Evolutionary conservation across 768 basidiomycete genomes (phyloP).

Genomic region (Phlebiopsis flavidoalba): DNA sequence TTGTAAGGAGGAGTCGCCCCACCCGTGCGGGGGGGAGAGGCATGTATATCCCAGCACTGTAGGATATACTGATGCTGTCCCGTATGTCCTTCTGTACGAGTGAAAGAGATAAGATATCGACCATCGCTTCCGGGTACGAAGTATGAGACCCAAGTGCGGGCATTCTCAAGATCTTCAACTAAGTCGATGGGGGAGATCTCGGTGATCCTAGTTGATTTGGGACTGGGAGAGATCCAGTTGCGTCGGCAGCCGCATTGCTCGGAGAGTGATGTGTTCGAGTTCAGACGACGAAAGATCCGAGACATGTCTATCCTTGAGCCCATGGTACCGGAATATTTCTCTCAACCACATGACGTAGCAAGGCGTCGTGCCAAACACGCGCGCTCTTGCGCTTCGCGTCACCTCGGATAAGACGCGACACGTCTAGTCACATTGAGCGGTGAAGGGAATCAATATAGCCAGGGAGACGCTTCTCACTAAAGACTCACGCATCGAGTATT

Average conservation of each 20-base stretch:
- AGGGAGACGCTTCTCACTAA: background rate
- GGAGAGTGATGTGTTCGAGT: conserved; percentile 38
- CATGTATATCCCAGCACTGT: conserved; percentile 54
- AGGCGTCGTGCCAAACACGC: conserved; percentile 45
- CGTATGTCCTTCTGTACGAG: conserved; percentile 16
- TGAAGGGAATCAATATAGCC: no score
- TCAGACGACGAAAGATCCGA: conserved; percentile 34
- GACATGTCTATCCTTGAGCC: conserved; percentile 27
- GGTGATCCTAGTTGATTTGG: conserved; percentile 23
- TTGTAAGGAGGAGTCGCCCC: conserved; percentile 32
- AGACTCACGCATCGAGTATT: conserved; percentile 40
- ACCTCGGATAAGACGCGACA: conserved; percentile 37
- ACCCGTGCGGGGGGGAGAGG: conserved; percentile 36
- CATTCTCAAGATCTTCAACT: conserved; percentile 11
- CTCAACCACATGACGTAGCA: conserved; percentile 37
- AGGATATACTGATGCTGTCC: conserved; percentile 30
- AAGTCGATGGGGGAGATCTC: conserved; percentile 20
- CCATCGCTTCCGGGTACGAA: conserved; percentile 40
- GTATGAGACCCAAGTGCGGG: conserved; percentile 39
- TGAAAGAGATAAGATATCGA: conserved; percentile 45
- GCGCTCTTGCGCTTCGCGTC: conserved; percentile 41
- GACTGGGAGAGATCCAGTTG: conserved; percentile 45
- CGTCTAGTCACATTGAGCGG: conserved; percentile 30
- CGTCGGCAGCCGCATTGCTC: conserved; percentile 38
- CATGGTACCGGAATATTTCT: conserved; percentile 44